Percentiles rank a stretch among this genome's conserved stretches.
Conservation (phyloP, 306 rosid genomes). For the Prinsepia uniflora region DNA sequence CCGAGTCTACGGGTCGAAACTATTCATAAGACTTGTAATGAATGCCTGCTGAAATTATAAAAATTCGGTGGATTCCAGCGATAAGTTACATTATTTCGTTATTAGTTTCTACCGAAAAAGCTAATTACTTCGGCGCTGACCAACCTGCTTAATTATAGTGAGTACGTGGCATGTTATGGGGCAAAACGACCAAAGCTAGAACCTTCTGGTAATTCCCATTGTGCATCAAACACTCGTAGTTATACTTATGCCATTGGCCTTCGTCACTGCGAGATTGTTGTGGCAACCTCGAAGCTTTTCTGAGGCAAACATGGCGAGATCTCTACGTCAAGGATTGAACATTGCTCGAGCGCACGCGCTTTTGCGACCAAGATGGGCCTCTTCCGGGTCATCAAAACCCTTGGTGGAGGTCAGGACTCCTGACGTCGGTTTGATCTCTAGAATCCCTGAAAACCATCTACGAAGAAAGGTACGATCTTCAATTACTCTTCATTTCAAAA, state of each 20-base stretch:
- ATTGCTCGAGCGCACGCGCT: neutral
- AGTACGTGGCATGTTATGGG: neutral
- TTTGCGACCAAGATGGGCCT: conserved; percentile 8
- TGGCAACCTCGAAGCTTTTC: neutral
- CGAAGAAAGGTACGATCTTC: conserved; percentile 27
- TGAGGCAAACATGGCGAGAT: conserved; percentile 27
- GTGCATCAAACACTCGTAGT: neutral
- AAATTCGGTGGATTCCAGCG: too few relatives aligned
- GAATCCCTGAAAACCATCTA: conserved; percentile 36
- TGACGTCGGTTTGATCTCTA: conserved; percentile 29
- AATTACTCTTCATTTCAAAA: neutral
- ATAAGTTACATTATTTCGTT: too few relatives aligned
- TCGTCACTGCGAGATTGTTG: neutral
- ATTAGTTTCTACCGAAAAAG: too few relatives aligned
- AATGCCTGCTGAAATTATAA: too few relatives aligned
- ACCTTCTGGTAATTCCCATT: neutral
- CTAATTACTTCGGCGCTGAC: too few relatives aligned
- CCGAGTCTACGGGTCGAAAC: too few relatives aligned
- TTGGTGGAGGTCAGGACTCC: conserved; percentile 12
- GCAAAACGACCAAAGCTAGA: neutral
- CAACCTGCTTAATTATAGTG: neutral
- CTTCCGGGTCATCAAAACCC: conserved; percentile 22
- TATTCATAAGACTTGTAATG: too few relatives aligned
- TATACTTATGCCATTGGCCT: conserved; percentile 2
- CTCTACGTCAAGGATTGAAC: conserved; percentile 23